Base-by-base conservation (phyloP, 106 monocot species). In the Cymbidium sinense region DNA sequence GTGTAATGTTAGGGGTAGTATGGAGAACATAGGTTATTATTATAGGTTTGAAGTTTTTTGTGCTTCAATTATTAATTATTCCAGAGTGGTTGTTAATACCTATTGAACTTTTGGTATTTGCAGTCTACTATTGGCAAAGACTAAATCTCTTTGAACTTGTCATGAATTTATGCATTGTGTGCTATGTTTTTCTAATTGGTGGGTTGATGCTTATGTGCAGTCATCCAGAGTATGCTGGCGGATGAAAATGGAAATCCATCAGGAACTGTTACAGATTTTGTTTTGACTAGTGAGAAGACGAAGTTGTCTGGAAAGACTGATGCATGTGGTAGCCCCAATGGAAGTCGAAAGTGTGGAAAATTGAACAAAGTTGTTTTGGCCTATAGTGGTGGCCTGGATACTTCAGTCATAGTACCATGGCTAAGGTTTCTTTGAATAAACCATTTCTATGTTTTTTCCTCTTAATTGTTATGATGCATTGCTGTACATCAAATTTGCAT, bases 381-480 rank as follows among this genome's bases (percentile, higher is more conserved):
- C 37, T 99, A 99, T 43, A 99, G 98, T 80, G 98, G 98, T 87
- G 98, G 98, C 30, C 84, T 99, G 77, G 98, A 99, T 78, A 99
- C 98, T 54, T 99, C 98, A 70, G 98, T 99, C 4, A 99, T 99
- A 77, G 98, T 99, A 54, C 90, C 94, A 81, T 99, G 98, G 98
- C 83, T 99, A 54, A 92, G 84, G 98, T 99, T 78, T 86, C 43
- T 25, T 3, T 77, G 67, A 18, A 43, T 70, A 12, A 67, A 33
- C 1, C 25, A 15, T 67, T 67, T 31, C 67, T 67, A 33, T 67
- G 13, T 67, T 67, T 5, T 33, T 33, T 29, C 67, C 33, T 17
- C 31, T 67, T 67, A 18, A 31, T 67, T 67, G 23, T 31, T 67
- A 3, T 67, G 33, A 0, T 67, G 61, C 61, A 62, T 62, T 27